phyloP scores from a whole-genome alignment of 2,329 filamentous ascomycete species.

The Elsinoe fawcettii region DNA sequence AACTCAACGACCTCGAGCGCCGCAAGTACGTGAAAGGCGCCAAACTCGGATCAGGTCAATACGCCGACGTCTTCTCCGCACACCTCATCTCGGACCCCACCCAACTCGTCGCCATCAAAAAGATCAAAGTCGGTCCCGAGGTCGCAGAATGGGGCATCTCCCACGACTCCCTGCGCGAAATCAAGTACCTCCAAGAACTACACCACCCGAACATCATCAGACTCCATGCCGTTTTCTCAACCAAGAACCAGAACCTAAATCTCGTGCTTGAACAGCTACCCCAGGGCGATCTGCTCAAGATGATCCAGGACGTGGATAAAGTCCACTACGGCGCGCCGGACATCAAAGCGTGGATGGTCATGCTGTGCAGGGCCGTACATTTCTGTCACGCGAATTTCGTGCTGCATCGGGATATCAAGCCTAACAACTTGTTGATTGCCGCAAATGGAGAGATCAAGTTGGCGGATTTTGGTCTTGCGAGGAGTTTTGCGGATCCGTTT shows the following conservation, averaged over 20 bases:
- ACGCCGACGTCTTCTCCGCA: slow-evolving; percentile 89
- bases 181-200: slow-evolving; percentile 91
- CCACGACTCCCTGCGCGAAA: slow-evolving; percentile 89
- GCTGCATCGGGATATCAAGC: slow-evolving; percentile 96
- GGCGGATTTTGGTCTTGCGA: slow-evolving; percentile 92
- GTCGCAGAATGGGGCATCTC: slow-evolving; percentile 79
- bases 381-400: slow-evolving; percentile 95
- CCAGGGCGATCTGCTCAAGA: slow-evolving; percentile 86
- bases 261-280: slow-evolving; percentile 91
- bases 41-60: slow-evolving; percentile 92
- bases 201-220: slow-evolving; percentile 93
- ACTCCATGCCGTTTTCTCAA: slow-evolving; percentile 85
- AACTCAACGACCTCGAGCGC: slow-evolving; percentile 49
- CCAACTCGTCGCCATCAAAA: slow-evolving; percentile 81
- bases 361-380: slow-evolving; percentile 87
- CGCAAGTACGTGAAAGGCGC: slow-evolving; percentile 82
- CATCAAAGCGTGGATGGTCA: slow-evolving; percentile 97
- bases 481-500: slow-evolving; percentile 82
- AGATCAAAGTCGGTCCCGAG: slow-evolving; percentile 79
- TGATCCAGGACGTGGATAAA: slow-evolving; percentile 68
- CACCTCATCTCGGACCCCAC: slow-evolving; percentile 65
- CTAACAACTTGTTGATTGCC: slow-evolving; percentile 93
- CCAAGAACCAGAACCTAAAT: slow-evolving; percentile 93
- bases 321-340: slow-evolving; percentile 81
- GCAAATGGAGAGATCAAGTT: slow-evolving; percentile 90